Evolutionary conservation across 2,329 filamentous ascomycete genomes (phyloP).

Genomic region (Xylaria sp.): DNA sequence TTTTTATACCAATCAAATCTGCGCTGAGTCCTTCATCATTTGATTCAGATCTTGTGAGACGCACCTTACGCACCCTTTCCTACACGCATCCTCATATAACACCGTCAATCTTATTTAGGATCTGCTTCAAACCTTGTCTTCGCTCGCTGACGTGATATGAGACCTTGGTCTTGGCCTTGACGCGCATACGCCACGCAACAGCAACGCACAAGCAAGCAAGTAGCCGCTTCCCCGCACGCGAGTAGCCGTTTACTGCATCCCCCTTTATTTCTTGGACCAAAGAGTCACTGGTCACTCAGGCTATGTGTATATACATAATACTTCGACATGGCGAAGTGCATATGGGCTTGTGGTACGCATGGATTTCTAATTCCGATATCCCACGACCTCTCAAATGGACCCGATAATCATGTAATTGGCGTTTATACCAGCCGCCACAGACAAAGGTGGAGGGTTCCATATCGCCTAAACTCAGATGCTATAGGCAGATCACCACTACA

Average conservation of each 20-base stretch:
- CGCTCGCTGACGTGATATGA: conserved; percentile 24
- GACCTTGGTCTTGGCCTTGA: conserved; percentile 6
- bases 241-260: conserved; percentile 11
- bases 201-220: conserved; percentile 23
- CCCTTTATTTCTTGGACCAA: conserved; percentile 2
- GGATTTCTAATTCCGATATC: neutral
- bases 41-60: conserved; percentile 9
- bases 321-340: conserved; percentile 17
- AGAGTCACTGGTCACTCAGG: neutral
- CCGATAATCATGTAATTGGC: neutral
- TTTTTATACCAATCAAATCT: neutral
- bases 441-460: neutral
- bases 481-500: neutral
- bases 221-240: conserved; percentile 31
- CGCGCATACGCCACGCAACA: conserved; percentile 25
- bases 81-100: conserved; percentile 5
- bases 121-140: conserved; percentile 13
- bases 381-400: neutral
- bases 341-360: neutral
- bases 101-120: neutral
- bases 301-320: neutral
- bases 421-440: neutral
- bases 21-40: neutral
- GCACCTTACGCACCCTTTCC: neutral
- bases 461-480: conserved; percentile 2